Base-by-base conservation (phyloP, 1,284 basidiomycete species). In the Ceraceosorus bombacis region DNA sequence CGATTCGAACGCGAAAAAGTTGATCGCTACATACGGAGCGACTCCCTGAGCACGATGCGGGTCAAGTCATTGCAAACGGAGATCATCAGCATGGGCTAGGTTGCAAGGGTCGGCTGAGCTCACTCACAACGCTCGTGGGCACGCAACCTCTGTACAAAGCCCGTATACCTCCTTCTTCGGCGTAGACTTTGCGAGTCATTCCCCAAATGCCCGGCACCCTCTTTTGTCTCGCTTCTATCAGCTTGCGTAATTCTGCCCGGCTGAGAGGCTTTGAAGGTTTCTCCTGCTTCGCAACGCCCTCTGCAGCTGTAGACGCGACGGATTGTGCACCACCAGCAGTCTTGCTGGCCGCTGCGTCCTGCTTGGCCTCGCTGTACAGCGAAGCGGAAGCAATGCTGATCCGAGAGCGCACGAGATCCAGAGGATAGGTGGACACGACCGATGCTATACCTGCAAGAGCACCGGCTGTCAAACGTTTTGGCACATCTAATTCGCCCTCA, bases 371-470 rank as follows among this genome's bases (percentile, higher is more conserved):
- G 51, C 60, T 65, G 56, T 71, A 71, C 60, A 76, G 66, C 38
- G 65, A 70, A 2, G 74, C 76, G 9, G 61, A 61, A 10, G 90
- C 90, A 71, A 96, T 94, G 38, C 89, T 92, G 67, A 96, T 81
- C 53, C 92, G 84, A n/a, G 90, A 89, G 55, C 92, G 85, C 27
- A 96, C 88, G 57, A 96, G 85, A 78, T 96, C 92, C 65, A 96
- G 80, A 4, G 92, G 92, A 79, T 95, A 96, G 73, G 92, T 96
- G 40, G 88, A 84, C 65, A 87, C 89, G 60, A 92, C 92, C 65
- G 89, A 90, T 7, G 89, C 88, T 62, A 94, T 88, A 36, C 92
- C 92, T 46, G 91, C 92, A 4, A 93, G 80, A 4, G 90, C 92
- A 66, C 92, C 92, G 53, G 88, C 86, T 0, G 84, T 81, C 46